Percentiles rank a stretch among this genome's conserved stretches.
These are phyloP conservation scores for Cyathus striatus DNA, from an alignment of 768 basidiomycete species.

Conservation along the genomic window DNA sequence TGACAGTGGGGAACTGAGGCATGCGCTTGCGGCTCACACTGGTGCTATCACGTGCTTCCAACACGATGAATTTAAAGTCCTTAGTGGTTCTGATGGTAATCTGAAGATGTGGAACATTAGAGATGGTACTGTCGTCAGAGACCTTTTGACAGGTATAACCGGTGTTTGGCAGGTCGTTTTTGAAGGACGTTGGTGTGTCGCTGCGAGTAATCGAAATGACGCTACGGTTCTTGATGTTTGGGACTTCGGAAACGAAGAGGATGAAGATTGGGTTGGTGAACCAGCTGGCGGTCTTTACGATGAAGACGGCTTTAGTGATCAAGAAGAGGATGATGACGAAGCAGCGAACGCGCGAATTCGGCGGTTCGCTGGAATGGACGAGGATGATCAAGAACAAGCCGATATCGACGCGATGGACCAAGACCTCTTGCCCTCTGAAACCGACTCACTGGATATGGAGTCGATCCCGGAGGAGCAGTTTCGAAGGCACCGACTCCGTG, in stretches of 20 bases:
- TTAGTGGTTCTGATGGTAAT: slow-evolving; percentile 93
- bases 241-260: slow-evolving; percentile 77
- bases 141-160: slow-evolving; percentile 84
- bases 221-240: slow-evolving; percentile 82
- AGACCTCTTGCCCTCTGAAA: slow-evolving; percentile 43
- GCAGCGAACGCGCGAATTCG: slow-evolving; percentile 2
- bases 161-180: slow-evolving; percentile 99
- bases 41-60: slow-evolving; percentile 99
- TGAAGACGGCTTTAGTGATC: slow-evolving; percentile 54
- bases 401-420: slow-evolving; percentile 76
- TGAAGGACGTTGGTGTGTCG: slow-evolving; percentile 91
- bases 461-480: slow-evolving; percentile 17
- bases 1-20: slow-evolving; percentile 69
- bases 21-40: slow-evolving; percentile 84
- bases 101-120: slow-evolving; percentile 97
- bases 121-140: slow-evolving; percentile 81
- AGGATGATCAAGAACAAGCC: slow-evolving; percentile 47
- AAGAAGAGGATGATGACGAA: slow-evolving; percentile 43
- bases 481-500: slow-evolving; percentile 10
- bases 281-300: slow-evolving; percentile 74
- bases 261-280: slow-evolving; percentile 82
- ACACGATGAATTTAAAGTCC: slow-evolving; percentile 95
- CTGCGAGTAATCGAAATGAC: slow-evolving; percentile 81
- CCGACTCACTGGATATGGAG: slow-evolving; percentile 31
- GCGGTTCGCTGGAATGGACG: slow-evolving; percentile 11